phyloP scores from a whole-genome alignment of 2,329 filamentous ascomycete genomes.

The Fusarium pseudograminearum region DNA sequence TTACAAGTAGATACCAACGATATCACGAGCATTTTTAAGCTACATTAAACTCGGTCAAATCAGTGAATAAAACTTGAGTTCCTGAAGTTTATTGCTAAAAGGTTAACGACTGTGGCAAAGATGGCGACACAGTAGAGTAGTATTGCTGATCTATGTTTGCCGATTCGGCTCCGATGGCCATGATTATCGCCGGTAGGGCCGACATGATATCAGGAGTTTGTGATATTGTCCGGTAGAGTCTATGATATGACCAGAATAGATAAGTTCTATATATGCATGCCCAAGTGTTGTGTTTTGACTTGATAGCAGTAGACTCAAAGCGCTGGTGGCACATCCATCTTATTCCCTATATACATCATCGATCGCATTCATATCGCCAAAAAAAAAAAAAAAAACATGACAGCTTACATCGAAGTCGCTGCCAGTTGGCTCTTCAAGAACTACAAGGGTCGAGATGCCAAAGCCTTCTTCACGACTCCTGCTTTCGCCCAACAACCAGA shows the following conservation, averaged over 20 bases:
- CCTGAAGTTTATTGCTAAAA: not conserved
- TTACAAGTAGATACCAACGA: not conserved
- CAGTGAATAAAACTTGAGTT: not conserved
- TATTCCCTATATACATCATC: not conserved
- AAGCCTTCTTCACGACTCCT: slow-evolving; percentile 53
- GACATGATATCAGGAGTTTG: slow-evolving; percentile 3
- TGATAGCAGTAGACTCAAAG: not conserved
- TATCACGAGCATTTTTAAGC: not conserved
- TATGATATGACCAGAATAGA: no score
- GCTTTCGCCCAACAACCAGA: slow-evolving; percentile 52
- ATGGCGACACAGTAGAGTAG: not conserved
- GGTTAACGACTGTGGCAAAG: not conserved
- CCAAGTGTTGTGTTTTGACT: not conserved
- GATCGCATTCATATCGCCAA: no score
- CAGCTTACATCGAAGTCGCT: slow-evolving; percentile 51
- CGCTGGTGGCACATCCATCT: no score
- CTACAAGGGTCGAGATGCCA: slow-evolving; percentile 54
- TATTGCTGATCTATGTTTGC: slow-evolving; percentile 15
- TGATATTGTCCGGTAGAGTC: not conserved
- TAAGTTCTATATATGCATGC: not conserved
- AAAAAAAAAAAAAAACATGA: slow-evolving; percentile 22
- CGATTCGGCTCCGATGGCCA: slow-evolving; percentile 40
- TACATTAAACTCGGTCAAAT: not conserved
- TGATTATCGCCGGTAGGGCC: slow-evolving; percentile 40
- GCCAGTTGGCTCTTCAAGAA: slow-evolving; percentile 57